These are phyloP conservation scores for Picochlorum sp. DNA, from an alignment of 139 green algal genomes.

Conservation along the genomic window DNA sequence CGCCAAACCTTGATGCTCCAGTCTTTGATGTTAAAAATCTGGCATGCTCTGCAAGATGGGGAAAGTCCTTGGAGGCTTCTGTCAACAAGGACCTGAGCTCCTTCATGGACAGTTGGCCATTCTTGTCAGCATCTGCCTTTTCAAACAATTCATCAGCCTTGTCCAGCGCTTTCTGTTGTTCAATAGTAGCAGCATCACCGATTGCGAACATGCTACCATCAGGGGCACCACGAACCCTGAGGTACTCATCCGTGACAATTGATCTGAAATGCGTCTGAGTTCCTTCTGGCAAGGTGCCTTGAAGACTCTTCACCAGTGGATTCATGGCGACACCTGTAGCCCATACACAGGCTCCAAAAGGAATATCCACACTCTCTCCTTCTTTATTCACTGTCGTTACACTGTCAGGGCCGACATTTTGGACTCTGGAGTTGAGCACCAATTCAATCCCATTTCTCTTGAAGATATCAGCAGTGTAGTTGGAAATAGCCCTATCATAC, in stretches of 20 bases:
- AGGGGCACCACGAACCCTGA: constrained; percentile 65
- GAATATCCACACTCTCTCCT: constrained; percentile 37
- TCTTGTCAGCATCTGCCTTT: constrained; percentile 30
- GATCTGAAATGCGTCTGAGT: constrained; percentile 76
- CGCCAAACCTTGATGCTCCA: constrained; percentile 26
- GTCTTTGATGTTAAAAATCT: constrained; percentile 56
- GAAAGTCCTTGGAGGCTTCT: constrained; percentile 53
- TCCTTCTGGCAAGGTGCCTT: constrained; percentile 49
- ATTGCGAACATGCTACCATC: constrained; percentile 75
- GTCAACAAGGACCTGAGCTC: constrained; percentile 49
- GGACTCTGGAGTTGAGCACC: constrained; percentile 70
- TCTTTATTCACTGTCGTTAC: constrained; percentile 52
- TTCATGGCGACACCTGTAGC: constrained; percentile 83
- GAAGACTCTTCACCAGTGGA: constrained; percentile 75
- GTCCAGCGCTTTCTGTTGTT: constrained; percentile 51
- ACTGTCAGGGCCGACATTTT: constrained; percentile 32
- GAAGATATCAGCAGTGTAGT: constrained; percentile 57
- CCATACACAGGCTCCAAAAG: constrained; percentile 86
- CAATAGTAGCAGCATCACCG: constrained; percentile 80
- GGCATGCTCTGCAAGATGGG: constrained; percentile 72
- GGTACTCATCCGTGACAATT: constrained; percentile 71
- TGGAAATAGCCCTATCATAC: constrained; percentile 79
- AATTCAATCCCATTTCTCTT: constrained; percentile 48
- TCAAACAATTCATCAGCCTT: constrained; percentile 55
- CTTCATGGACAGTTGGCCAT: constrained; percentile 45